A percentile compares a stretch with the other conserved stretches of the same genome.
Evolutionary conservation across 164 flowering plant species (phyloP).

Genomic region (Chimonanthus praecox): DNA sequence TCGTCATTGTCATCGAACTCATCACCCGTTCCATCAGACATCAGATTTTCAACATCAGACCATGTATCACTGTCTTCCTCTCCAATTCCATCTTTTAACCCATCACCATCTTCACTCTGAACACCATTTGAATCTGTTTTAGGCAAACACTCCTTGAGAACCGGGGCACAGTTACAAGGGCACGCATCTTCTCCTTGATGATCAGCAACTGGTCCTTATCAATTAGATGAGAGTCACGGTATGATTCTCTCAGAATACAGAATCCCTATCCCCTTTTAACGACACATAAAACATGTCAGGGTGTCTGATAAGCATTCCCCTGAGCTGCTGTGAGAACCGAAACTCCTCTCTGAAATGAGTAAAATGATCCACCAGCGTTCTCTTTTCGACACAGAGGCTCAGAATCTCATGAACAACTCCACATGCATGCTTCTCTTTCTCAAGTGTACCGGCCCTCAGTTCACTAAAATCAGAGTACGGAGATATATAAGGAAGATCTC

Average conservation of each 20-base stretch:
- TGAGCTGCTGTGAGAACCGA: slow-evolving; percentile 83
- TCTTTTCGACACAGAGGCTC: slow-evolving; percentile 87
- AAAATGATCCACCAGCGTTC: slow-evolving; percentile 86
- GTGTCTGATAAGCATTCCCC: slow-evolving; percentile 91
- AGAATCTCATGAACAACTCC: slow-evolving; percentile 88
- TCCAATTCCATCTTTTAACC: slow-evolving; percentile 27
- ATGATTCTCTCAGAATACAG: slow-evolving; percentile 90
- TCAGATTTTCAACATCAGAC: slow-evolving; percentile 48
- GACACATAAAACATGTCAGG: slow-evolving; percentile 97
- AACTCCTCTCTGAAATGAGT: slow-evolving; percentile 96
- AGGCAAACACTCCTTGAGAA: slow-evolving; percentile 30
- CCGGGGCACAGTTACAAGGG: slow-evolving; percentile 73
- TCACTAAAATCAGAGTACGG: slow-evolving; percentile 79
- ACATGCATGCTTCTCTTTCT: slow-evolving; percentile 91
- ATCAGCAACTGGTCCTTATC: slow-evolving; percentile 71
- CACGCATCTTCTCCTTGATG: slow-evolving; percentile 82
- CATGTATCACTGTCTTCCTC: slow-evolving; percentile 47
- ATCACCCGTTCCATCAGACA: slow-evolving; percentile 35
- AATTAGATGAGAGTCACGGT: slow-evolving; percentile 66
- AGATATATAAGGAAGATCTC: slow-evolving; percentile 76
- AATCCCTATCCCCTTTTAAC: slow-evolving; percentile 87
- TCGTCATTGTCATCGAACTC: slow-evolving; percentile 34
- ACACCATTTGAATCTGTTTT: slow-evolving; percentile 17
- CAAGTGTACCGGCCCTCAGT: slow-evolving; percentile 54
- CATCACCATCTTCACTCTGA: slow-evolving; percentile 23